Evolutionary conservation across 441 rosid species (phyloP).

Genomic region (Pelargonium citronellum): DNA sequence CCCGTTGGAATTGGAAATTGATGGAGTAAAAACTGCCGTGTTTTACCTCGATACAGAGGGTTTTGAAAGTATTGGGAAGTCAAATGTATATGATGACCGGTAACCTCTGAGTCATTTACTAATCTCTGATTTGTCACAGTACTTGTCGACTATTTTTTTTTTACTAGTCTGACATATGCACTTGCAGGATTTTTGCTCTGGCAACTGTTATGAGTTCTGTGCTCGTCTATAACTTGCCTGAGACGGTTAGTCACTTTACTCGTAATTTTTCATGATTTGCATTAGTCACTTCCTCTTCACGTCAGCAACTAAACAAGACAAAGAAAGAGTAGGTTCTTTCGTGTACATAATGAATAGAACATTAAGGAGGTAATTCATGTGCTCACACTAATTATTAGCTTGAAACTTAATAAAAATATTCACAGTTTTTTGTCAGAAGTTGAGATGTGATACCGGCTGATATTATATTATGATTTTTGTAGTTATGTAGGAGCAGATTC

Average conservation of each 20-base stretch:
- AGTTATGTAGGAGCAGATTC: too few species aligned
- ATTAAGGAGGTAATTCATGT: too few species aligned
- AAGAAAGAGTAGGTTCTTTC: too few species aligned
- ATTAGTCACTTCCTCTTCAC: neutral
- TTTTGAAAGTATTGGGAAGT: slow-evolving; percentile 97
- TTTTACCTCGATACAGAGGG: slow-evolving; percentile 98
- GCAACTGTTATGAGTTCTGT: slow-evolving; percentile 96
- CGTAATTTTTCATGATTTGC: slow-evolving; percentile 7
- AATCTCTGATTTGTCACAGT: slow-evolving; percentile 11
- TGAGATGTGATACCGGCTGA: too few species aligned
- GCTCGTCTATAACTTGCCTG: slow-evolving; percentile 89
- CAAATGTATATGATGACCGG: slow-evolving; percentile 99
- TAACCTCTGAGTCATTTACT: slow-evolving; percentile 24
- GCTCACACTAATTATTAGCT: too few species aligned
- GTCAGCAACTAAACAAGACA: too few species aligned
- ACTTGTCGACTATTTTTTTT: slow-evolving; percentile 10
- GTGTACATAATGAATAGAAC: too few species aligned
- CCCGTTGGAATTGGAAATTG: slow-evolving; percentile 65
- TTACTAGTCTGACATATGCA: slow-evolving; percentile 19
- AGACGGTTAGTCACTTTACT: slow-evolving; percentile 60
- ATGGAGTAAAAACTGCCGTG: slow-evolving; percentile 76
- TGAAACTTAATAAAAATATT: too few species aligned
- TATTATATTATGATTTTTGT: too few species aligned
- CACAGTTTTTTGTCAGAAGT: too few species aligned
- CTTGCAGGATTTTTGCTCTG: slow-evolving; percentile 86